A percentile compares a stretch with the other conserved stretches of the same genome.
phyloP scores from a whole-genome alignment of 2,329 filamentous ascomycete genomes.

The Talaromyces sp. region DNA sequence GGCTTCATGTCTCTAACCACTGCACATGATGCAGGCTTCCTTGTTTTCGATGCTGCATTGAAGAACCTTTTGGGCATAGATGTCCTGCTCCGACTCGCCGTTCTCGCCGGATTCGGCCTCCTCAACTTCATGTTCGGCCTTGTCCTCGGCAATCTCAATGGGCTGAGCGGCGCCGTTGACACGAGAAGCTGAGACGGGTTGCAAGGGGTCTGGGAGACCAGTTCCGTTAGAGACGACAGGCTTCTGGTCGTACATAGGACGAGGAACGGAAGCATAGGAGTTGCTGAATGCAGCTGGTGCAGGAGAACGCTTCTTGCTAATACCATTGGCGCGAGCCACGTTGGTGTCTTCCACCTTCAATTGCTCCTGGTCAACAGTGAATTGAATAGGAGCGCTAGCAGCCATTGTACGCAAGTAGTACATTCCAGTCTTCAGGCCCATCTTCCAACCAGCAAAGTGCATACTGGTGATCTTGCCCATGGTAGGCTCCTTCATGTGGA shows the following conservation, averaged over 20 bases:
- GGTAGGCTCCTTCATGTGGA: conserved; percentile 97
- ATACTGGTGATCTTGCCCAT: conserved; percentile 99
- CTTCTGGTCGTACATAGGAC: conserved; percentile 63
- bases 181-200: conserved; percentile 35
- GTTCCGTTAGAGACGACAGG: conserved; percentile 36
- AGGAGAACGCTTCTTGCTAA: conserved; percentile 68
- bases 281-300: conserved; percentile 52
- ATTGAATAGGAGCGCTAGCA: conserved; percentile 93
- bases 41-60: conserved; percentile 97
- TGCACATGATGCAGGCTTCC: conserved; percentile 95
- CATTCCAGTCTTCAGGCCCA: conserved; percentile 99
- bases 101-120: conserved; percentile 69
- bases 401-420: conserved; percentile 99
- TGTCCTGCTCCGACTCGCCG: conserved; percentile 79
- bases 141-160: conserved; percentile 56
- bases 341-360: conserved; percentile 83
- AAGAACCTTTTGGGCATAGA: conserved; percentile 89
- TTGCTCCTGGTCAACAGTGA: conserved; percentile 96
- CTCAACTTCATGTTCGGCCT: conserved; percentile 60
- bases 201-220: conserved; percentile 39
- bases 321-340: conserved; percentile 58
- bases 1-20: conserved; percentile 56
- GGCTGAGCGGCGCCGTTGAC: conserved; percentile 58
- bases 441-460: conserved; percentile 99
- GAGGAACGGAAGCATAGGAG: conserved; percentile 60